Base-by-base conservation (phyloP, 1,284 basidiomycete genomes). In the Malassezia pachydermatis region DNA sequence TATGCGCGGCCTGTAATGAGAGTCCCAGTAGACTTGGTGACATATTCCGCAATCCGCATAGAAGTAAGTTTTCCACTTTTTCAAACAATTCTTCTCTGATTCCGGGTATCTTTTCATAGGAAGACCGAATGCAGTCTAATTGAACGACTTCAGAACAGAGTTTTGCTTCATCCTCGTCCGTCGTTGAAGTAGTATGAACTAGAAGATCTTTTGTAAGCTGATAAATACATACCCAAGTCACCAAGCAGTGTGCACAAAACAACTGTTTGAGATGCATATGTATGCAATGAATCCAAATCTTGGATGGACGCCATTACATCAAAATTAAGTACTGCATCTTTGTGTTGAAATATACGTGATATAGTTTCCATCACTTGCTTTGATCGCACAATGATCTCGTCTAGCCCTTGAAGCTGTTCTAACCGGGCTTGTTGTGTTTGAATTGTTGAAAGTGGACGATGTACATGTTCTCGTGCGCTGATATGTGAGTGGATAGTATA, bases 21-120 rank as follows among this genome's bases (percentile, higher is more conserved):
- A 13, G 16, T 2, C 45, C 39, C 0, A 52, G 28, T 13, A 52
- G 27, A 17, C n/a, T 9, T n/a, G 45, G 45, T 6, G 50, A 52
- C 7, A 52, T 16, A 6, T 10, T 25, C 2, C 50, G 50, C 32
- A 52, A 20, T 3, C 50, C 50, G 22, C 28, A 41, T 16, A 52
- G 24, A 3, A 52, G 32, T 17, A 41, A 9, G 13, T 37, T 42
- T 33, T 52, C 45, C 16, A 47, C 27, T 14, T 40, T 25, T 23
- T 52, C 50, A 2, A 20, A n/a, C 14, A 52, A 23, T 7, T 17
- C n/a, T 4, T 23, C 27, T 43, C 34, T 29, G 29, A 43, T 20
- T 9, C 29, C 25, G 2, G 22, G 8, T 24, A 41, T 29, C 5
- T 42, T 25, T 0, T 38, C n/a, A n/a, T n/a, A n/a, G n/a, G n/a